Evolutionary conservation across 2,329 filamentous ascomycete species (phyloP).

Genomic region (Dothideomycetes sp.): DNA sequence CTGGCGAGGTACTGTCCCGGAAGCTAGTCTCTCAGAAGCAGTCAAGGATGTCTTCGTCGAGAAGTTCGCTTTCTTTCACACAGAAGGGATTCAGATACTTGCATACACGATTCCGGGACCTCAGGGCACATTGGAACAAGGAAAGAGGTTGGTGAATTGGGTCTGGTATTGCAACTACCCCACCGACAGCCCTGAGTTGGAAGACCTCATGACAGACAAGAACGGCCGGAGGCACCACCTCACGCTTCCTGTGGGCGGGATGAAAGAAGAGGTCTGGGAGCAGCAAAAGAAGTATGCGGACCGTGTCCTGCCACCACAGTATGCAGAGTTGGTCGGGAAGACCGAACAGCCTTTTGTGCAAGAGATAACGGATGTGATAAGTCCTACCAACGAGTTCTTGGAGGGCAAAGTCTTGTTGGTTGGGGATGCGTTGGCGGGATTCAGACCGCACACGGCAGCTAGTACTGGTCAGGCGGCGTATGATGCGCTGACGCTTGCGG

Average conservation of each 20-base stretch:
- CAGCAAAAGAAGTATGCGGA: constrained; percentile 23
- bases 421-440: constrained; percentile 36
- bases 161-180: constrained; percentile 36
- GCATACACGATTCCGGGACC: constrained; percentile 36
- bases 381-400: constrained; percentile 25
- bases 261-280: constrained; percentile 27
- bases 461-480: constrained; percentile 38
- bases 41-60: constrained; percentile 22
- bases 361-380: constrained; percentile 32
- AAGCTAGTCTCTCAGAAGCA: constrained; percentile 23
- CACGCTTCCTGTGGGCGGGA: constrained; percentile 33
- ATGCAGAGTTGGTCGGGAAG: constrained; percentile 29
- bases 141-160: constrained; percentile 34
- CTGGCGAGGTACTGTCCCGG: constrained; percentile 19
- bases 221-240: constrained; percentile 28
- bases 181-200: constrained; percentile 27
- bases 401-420: constrained; percentile 33
- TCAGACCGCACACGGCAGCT: constrained; percentile 35
- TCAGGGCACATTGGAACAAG: constrained; percentile 26
- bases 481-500: constrained; percentile 30
- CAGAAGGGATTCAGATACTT: constrained; percentile 25
- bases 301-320: constrained; percentile 26
- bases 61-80: constrained; percentile 31
- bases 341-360: constrained; percentile 35
- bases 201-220: constrained; percentile 33